Evolutionary conservation across 1,139 yeast species (phyloP).

Genomic region (Debaryomyces psychrophilus): DNA sequence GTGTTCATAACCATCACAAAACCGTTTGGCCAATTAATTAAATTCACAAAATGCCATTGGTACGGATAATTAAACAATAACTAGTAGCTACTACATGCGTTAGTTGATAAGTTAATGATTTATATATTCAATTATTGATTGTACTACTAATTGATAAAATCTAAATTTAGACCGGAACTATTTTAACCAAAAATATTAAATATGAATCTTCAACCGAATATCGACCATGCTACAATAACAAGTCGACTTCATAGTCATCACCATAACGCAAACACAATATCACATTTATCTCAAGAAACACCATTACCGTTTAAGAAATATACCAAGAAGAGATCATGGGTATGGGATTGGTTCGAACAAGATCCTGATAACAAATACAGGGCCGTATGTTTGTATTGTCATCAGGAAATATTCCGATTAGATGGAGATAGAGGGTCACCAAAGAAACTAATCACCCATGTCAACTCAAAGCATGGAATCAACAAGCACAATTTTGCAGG

Average conservation of each 20-base stretch:
- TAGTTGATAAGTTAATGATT: not conserved
- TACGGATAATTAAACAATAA: not conserved
- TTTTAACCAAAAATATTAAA: not conserved
- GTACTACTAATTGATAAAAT: conserved; percentile 1
- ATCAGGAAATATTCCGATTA: conserved; percentile 19
- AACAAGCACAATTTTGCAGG: conserved; percentile 16
- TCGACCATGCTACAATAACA: conserved; percentile 14
- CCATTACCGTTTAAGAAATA: conserved; percentile 21
- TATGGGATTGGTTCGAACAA: conserved; percentile 24
- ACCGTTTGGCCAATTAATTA: conserved; percentile 1
- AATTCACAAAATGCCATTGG: not conserved
- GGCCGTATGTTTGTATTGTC: conserved; percentile 20
- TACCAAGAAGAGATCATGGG: conserved; percentile 22
- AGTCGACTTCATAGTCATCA: conserved; percentile 14
- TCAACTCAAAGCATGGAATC: conserved; percentile 19
- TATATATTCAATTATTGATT: not conserved
- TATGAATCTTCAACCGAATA: conserved; percentile 10
- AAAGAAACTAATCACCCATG: conserved; percentile 20
- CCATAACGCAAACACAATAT: conserved; percentile 14
- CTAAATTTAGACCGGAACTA: not conserved
- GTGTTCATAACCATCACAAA: conserved; percentile 3
- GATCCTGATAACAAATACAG: conserved; percentile 20
- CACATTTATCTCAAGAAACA: conserved; percentile 18
- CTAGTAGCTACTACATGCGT: not conserved
- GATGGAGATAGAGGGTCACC: conserved; percentile 24